Conservation (phyloP, 305 asterid species). For the Petunia hybrid region DNA sequence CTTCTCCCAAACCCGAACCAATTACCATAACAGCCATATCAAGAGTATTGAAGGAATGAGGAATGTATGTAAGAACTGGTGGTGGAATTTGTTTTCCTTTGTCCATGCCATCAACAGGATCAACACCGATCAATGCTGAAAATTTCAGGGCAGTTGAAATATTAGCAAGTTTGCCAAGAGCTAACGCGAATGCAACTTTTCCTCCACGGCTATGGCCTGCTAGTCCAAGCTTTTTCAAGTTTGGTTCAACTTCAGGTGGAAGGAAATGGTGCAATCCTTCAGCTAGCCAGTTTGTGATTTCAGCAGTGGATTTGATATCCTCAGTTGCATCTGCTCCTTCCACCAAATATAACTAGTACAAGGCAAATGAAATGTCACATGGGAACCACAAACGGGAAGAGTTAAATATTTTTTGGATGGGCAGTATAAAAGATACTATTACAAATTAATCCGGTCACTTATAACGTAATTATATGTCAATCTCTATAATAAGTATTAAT, state of each 20-base stretch:
- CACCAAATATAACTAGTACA: slow-evolving; percentile 60
- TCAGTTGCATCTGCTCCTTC: slow-evolving; percentile 76
- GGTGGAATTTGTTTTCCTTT: slow-evolving; percentile 79
- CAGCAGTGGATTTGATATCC: slow-evolving; percentile 64
- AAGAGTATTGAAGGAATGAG: slow-evolving; percentile 55
- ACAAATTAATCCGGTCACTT: no score
- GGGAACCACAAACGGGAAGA: background rate
- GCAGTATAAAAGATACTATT: no score
- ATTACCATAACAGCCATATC: slow-evolving; percentile 59
- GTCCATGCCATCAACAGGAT: slow-evolving; percentile 88
- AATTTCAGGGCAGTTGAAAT: slow-evolving; percentile 41
- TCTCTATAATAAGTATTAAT: no score
- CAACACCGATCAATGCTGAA: slow-evolving; percentile 82
- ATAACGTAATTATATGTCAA: no score
- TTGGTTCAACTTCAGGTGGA: slow-evolving; percentile 62
- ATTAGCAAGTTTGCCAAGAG: slow-evolving; percentile 47
- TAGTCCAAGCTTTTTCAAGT: slow-evolving; percentile 62
- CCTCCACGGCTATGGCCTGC: slow-evolving; percentile 95
- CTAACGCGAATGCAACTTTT: slow-evolving; percentile 78
- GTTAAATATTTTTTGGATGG: no score
- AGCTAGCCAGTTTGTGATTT: slow-evolving; percentile 69
- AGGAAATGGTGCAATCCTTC: slow-evolving; percentile 56
- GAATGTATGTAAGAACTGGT: slow-evolving; percentile 71
- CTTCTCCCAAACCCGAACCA: slow-evolving; percentile 85
- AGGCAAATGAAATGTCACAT: background rate